Evolutionary conservation across 2,329 filamentous ascomycete species (phyloP).

Genomic region (Alternaria hordeiaustralica): DNA sequence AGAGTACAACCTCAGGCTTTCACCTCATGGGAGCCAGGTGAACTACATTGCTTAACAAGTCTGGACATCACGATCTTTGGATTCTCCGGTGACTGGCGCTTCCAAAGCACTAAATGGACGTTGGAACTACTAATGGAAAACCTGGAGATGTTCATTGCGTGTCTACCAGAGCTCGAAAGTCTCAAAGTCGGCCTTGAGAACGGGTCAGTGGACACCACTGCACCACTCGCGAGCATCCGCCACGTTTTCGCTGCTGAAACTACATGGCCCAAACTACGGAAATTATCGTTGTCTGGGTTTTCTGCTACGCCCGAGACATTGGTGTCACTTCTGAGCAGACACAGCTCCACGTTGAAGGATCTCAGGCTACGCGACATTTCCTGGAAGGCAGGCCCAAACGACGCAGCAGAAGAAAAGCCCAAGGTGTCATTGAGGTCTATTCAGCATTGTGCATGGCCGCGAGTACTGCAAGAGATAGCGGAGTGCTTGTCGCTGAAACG

Average conservation of each 20-base stretch:
- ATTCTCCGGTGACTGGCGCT: not conserved
- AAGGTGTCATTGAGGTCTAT: not conserved
- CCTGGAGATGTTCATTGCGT: not conserved
- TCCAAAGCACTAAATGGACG: not conserved
- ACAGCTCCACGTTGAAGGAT: constrained; percentile 14
- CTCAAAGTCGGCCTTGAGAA: constrained; percentile 8
- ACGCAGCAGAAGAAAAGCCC: not conserved
- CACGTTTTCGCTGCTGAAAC: not conserved
- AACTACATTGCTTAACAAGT: not conserved
- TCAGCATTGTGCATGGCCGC: not conserved
- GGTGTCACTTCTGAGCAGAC: constrained; percentile 6
- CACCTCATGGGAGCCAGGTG: not conserved
- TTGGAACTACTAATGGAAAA: not conserved
- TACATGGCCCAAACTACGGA: constrained; percentile 12
- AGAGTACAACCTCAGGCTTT: not conserved
- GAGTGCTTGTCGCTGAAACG: not conserved
- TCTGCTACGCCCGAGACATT: constrained; percentile 3
- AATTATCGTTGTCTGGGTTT: constrained; percentile 12
- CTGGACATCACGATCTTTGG: constrained; percentile 1
- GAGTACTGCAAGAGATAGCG: not conserved
- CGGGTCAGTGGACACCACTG: accelerated
- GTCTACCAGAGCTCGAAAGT: constrained; percentile 1
- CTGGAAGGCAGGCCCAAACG: not conserved
- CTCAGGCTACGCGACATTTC: constrained; percentile 11
- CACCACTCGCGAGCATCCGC: not conserved